These are phyloP conservation scores for Stachybotrys echinatus DNA, from an alignment of 2,329 filamentous ascomycete genomes.

Conservation along the genomic window DNA sequence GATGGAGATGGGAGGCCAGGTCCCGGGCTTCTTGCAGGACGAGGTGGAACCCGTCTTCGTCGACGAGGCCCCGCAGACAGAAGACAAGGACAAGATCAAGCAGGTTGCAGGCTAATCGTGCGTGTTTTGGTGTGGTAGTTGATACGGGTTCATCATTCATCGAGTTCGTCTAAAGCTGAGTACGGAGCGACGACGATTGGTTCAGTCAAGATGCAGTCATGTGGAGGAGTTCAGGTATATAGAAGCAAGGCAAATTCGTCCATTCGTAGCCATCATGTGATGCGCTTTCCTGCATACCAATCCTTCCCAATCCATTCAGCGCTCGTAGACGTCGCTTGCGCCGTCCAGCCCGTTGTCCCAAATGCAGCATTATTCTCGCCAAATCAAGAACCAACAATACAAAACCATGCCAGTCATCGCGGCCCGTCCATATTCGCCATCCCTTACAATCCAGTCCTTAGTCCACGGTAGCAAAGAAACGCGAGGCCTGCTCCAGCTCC, in stretches of 20 bases:
- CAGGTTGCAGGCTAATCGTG: constrained; percentile 60
- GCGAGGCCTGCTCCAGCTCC: constrained; percentile 70
- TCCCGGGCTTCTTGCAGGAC: constrained; percentile 86
- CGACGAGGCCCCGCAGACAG: constrained; percentile 75
- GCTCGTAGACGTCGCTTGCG: not conserved
- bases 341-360: not conserved
- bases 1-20: constrained; percentile 54
- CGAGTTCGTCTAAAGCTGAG: too few species aligned
- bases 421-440: not conserved
- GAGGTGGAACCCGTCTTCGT: constrained; percentile 84
- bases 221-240: too few species aligned
- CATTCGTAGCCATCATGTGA: too few species aligned
- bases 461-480: constrained; percentile 66
- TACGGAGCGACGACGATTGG: not conserved
- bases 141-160: not conserved
- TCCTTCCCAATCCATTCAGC: not conserved
- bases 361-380: not conserved
- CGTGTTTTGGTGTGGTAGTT: not conserved
- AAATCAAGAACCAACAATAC: too few species aligned
- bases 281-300: too few species aligned
- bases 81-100: constrained; percentile 74
- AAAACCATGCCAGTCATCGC: not conserved
- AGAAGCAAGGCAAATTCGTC: too few species aligned
- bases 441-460: constrained; percentile 8
- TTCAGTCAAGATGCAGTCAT: too few species aligned